Evolutionary conservation across 257 asterid genomes (phyloP).

Genomic region (Nicotiana undulata): DNA sequence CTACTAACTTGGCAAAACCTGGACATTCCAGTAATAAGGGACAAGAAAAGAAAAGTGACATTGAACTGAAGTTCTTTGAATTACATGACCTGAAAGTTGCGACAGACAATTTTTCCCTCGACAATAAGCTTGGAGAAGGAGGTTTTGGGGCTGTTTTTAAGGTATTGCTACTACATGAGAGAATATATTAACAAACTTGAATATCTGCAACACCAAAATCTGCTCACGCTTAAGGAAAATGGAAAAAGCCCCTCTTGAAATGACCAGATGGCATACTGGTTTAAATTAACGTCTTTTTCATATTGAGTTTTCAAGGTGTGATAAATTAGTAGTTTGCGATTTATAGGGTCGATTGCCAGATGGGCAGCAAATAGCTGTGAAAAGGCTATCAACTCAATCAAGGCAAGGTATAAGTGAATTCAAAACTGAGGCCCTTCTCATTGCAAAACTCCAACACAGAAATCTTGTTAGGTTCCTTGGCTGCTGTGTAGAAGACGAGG

Average conservation of each 20-base stretch:
- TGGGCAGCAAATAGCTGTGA: slow-evolving; percentile 23
- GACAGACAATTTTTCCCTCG: slow-evolving; percentile 18
- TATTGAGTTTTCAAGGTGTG: neutral
- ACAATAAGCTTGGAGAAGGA: slow-evolving; percentile 31
- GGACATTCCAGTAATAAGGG: neutral
- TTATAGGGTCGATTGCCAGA: slow-evolving; percentile 18
- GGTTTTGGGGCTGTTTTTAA: slow-evolving; percentile 36
- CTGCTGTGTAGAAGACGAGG: slow-evolving; percentile 21
- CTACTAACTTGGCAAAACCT: neutral
- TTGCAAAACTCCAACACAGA: slow-evolving; percentile 26
- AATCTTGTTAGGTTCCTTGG: slow-evolving; percentile 31
- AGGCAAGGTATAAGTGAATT: slow-evolving; percentile 24
- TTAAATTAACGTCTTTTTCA: neutral
- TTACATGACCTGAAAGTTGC: slow-evolving; percentile 2
- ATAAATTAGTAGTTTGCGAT: neutral
- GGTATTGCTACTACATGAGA: slow-evolving; percentile 3
- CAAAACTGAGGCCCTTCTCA: slow-evolving; percentile 27
- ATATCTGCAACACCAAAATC: neutral
- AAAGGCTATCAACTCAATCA: slow-evolving; percentile 21
- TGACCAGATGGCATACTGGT: neutral
- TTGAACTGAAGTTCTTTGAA: neutral
- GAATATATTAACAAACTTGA: neutral
- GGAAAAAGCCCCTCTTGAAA: neutral
- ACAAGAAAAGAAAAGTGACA: neutral
- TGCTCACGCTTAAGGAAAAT: neutral